Base-by-base conservation (phyloP, 805 yeast genomes). In the Zygotorulaspora chibaensis region DNA sequence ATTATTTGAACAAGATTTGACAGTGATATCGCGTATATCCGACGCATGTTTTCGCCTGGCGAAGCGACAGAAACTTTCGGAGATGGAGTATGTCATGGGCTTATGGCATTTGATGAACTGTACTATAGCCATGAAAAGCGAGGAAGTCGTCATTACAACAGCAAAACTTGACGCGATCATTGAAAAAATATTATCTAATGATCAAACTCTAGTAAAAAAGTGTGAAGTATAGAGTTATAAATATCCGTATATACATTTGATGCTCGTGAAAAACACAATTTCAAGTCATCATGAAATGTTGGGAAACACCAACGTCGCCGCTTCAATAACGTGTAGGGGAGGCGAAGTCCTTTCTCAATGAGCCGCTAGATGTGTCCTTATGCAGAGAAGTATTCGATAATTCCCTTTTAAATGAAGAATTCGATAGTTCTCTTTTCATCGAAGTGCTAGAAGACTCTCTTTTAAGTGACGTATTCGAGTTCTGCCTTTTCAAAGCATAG, bases 61-160 rank as follows among this genome's bases (percentile, higher is more conserved):
- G 6, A 58, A 51, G 33, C 53, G 46, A 25, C 57, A 53, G 39
- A 51, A 53, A n/a, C 39, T 61, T 46, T 45, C 47, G 5, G 34
- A 45, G 3, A 41, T 62, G 25, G 47, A 53, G 12, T 65, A 63
- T 46, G 43, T 62, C 2, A 42, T 56, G 8, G 69, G 68, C 4
- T 38, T 62, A 27, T 63, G 67, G 65, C 66, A 63, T 47, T 35
- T 65, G 30, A 55, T 56, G 46, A 65, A 63, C 42, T 52, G 65
- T 39, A 64, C 67, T 2, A 42, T 64, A 5, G 58, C 64, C 1
- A 58, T 63, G 65, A 54, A 59, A 17, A 47, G 50, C 12, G 62
- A 61, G 42, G 65, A 62, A 28, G 66, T 59, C 2, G 49, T 60
- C 1, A 43, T 58, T 15, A 56, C 61, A 6, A 57, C 51, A 27